Conservation (phyloP, 495 filamentous ascomycete species). For the Tuber brumale region DNA sequence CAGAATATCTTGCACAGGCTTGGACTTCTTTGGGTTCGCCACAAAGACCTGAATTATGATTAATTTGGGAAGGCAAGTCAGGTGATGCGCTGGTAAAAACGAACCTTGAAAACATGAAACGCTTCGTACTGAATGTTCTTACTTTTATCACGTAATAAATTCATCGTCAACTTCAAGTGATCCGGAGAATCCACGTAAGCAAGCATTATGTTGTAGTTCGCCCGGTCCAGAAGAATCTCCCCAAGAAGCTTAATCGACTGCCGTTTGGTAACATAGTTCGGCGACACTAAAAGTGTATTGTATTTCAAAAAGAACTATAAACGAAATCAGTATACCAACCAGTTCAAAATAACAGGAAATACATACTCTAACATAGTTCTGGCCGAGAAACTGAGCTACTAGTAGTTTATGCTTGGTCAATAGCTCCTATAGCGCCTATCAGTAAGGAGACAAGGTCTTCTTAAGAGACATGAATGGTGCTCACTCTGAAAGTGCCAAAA, state of each 20-base stretch:
- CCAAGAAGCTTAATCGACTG: slow-evolving; percentile 97
- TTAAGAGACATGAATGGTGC: slow-evolving; percentile 29
- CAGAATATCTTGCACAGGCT: slow-evolving; percentile 87
- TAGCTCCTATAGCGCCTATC: slow-evolving; percentile 59
- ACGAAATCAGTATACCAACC: not conserved
- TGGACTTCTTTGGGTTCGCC: slow-evolving; percentile 91
- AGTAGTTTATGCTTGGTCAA: slow-evolving; percentile 88
- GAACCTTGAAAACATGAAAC: slow-evolving; percentile 96
- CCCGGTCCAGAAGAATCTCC: slow-evolving; percentile 86
- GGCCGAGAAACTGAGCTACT: slow-evolving; percentile 73
- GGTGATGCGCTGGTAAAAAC: slow-evolving; percentile 10
- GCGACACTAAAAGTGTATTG: slow-evolving; percentile 80
- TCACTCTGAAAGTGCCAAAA: slow-evolving; percentile 90
- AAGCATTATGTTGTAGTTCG: slow-evolving; percentile 98
- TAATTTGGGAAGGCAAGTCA: not conserved
- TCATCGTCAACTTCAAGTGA: slow-evolving; percentile 97
- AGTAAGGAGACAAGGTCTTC: slow-evolving; percentile 8
- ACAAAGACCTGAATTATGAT: slow-evolving; percentile 68
- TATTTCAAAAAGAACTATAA: slow-evolving; percentile 78
- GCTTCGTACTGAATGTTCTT: slow-evolving; percentile 99
- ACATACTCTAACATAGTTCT: slow-evolving; percentile 62
- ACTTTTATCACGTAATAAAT: slow-evolving; percentile 82
- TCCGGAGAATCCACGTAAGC: slow-evolving; percentile 90
- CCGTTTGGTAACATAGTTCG: slow-evolving; percentile 94
- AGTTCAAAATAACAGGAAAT: slow-evolving; percentile 7